Base-by-base conservation (phyloP, 2,329 filamentous ascomycete species). In the Cryphonectria nitschkei region DNA sequence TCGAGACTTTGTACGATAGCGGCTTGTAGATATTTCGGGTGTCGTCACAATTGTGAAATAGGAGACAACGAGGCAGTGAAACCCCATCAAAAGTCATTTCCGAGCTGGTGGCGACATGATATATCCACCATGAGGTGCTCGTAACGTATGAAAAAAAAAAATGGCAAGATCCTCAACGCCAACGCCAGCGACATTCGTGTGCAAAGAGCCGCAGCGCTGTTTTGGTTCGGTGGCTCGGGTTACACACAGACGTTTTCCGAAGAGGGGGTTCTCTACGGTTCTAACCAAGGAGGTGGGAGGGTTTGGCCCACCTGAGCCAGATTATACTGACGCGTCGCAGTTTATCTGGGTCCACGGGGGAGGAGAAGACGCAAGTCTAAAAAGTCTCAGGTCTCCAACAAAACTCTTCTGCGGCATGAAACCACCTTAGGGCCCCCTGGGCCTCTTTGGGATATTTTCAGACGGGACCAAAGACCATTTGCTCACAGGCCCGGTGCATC, bases 261-360 rank as follows among this genome's bases (percentile, higher is more conserved):
- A 11, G 54, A 32, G 29, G n/a, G 22, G 46, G 46, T 7, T n/a
- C 46, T 50, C 13, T 58, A 13, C 26, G 29, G 54, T 58, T 19
- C 54, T 13, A 26, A 32, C 5, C 46, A 50, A 58, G 54, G 54
- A 58, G 54, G 26, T 34, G 34, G 34, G 34, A 34, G 34, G 34
- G 34, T 34, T 34, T 29, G 54, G 54, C 32, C 54, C 54, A 58
- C 54, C 54, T 19, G 16, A 34, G 54, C 54, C 14, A 58, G 54
- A 58, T 58, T 14, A 29, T 56, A 58, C 54, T 58, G 54, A 58
- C 54, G 54, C 54, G 54, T 58, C 54, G 54, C 54, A 58, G 54
- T 34, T 14, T 32, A 50, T 56, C 54, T 58, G 26, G 26, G 54
- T 56, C 54, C 54, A 58, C 54, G 54, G 26, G 16, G 8, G 11